Conservation (phyloP, 805 yeast genomes). For the Hanseniaspora guilliermondii region DNA sequence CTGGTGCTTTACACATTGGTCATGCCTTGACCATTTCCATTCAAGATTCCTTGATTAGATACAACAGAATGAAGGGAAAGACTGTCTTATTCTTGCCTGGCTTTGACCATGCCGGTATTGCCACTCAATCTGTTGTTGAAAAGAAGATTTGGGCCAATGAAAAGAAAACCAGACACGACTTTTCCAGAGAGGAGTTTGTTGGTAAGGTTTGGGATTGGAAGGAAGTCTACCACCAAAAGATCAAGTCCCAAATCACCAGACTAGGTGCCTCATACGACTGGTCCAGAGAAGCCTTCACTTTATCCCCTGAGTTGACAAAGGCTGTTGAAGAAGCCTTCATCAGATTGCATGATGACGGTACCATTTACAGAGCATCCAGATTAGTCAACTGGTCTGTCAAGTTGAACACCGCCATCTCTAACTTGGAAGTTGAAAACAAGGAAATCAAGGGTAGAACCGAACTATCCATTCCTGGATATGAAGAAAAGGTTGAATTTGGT, state of each 20-base stretch:
- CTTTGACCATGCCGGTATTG: constrained; percentile 98
- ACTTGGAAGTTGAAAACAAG: constrained; percentile 91
- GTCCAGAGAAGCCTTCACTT: constrained; percentile 86
- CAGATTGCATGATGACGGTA: constrained; percentile 83
- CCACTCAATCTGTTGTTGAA: constrained; percentile 96
- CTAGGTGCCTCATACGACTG: constrained; percentile 97
- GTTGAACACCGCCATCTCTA: constrained; percentile 87
- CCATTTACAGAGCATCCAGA: constrained; percentile 84
- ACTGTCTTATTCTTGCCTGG: constrained; percentile 90
- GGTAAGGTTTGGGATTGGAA: constrained; percentile 97
- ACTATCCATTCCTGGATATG: constrained; percentile 80
- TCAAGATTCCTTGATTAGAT: constrained; percentile 87
- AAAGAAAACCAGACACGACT: constrained; percentile 84
- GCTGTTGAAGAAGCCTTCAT: constrained; percentile 89
- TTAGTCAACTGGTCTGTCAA: constrained; percentile 94
- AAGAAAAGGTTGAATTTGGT: constrained; percentile 86
- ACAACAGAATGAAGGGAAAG: constrained; percentile 93
- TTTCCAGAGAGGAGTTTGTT: constrained; percentile 81
- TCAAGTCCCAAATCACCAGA: constrained; percentile 68
- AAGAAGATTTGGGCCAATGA: constrained; percentile 84
- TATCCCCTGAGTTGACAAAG: constrained; percentile 61
- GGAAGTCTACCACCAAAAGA: constrained; percentile 76
- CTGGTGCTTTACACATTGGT: constrained; percentile 97
- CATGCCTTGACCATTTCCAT: constrained; percentile 92
- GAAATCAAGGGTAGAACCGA: constrained; percentile 71